These are phyloP conservation scores for Sugiyamaella valdiviana DNA, from an alignment of 805 yeast species.

Conservation along the genomic window DNA sequence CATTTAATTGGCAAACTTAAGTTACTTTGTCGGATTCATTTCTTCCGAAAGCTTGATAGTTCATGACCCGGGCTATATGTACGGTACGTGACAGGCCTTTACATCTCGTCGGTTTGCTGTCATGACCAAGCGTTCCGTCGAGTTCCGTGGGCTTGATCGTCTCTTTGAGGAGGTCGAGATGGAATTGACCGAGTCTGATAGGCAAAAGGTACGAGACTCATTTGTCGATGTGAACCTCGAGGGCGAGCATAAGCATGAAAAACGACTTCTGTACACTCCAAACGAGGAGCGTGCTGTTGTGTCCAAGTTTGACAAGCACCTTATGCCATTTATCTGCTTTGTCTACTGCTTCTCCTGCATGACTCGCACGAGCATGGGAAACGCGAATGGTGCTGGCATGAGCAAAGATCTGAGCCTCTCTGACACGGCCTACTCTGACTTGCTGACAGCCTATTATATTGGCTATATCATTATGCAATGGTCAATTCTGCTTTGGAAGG, in stretches of 20 bases:
- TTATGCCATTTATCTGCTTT: constrained; percentile 42
- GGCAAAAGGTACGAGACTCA: background rate
- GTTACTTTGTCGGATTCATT: background rate
- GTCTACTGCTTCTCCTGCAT: constrained; percentile 44
- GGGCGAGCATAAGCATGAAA: background rate
- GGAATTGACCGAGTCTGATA: background rate
- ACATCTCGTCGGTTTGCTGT: no score
- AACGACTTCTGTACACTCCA: constrained; percentile 1
- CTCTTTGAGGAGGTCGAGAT: constrained; percentile 5
- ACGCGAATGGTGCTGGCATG: constrained; percentile 47
- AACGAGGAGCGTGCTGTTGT: constrained; percentile 18
- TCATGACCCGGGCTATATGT: background rate
- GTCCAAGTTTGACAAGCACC: constrained; percentile 38
- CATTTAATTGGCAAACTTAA: background rate
- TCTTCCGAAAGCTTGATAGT: background rate
- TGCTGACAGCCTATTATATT: constrained; percentile 42
- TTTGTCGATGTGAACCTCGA: constrained; percentile 1
- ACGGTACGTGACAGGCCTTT: background rate
- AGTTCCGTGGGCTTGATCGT: background rate
- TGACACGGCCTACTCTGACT: constrained; percentile 39
- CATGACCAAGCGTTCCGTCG: background rate
- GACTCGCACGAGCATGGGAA: constrained; percentile 48
- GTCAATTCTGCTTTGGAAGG: constrained; percentile 25
- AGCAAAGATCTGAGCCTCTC: constrained; percentile 37
- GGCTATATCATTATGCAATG: constrained; percentile 43